Base-by-base conservation (phyloP, 208 protist species). In the Acanthamoeba healyi region DNA sequence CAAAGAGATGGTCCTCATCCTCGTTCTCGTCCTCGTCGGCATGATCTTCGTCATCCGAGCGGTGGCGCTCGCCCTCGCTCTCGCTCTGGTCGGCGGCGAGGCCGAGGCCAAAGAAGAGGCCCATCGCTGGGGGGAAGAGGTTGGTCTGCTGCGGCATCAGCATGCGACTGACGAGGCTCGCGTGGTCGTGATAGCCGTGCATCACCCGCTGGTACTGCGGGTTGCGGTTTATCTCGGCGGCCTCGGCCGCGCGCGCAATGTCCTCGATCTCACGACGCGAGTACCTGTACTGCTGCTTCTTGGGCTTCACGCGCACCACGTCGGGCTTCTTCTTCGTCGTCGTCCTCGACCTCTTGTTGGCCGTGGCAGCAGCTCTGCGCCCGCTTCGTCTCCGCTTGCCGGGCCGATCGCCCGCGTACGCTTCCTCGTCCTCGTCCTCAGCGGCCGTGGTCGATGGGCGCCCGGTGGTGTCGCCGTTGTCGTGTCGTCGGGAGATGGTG, bases 221-320 rank as follows among this genome's bases (percentile, higher is more conserved):
- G 5, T 65, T n/a, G n/a, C n/a, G 49, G 49, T 17, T 56, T 7
- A 17, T 17, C 49, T 56, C 49, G 49, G 49, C 42, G 29, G 42
- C 46, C 38, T 88, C 81, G 46, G 46, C 56, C 19, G 81, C 81
- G 46, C 56, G 46, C 24, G 81, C 81, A 17, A 88, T 88, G 81
- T 88, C 81, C 81, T 88, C 81, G 56, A 88, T 32, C 56, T 88
- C 81, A 29, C 81, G 81, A 6, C 81, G 81, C 40, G 81, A 88
- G 32, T 88, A 88, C 17, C 56, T n/a, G 38, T 88, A 88, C 46
- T 88, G 46, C 49, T 88, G 81, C 81, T 88, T 88, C 81, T 88
- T 88, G n/a, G 81, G 51, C 38, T 26, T 10, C 17, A 88, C 81
- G 46, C 56, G 46, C 19, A 88, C 81, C 29, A 88, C 81, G 54